phyloP scores from a whole-genome alignment of 306 rosid genomes.

The Biancaea sappan region DNA sequence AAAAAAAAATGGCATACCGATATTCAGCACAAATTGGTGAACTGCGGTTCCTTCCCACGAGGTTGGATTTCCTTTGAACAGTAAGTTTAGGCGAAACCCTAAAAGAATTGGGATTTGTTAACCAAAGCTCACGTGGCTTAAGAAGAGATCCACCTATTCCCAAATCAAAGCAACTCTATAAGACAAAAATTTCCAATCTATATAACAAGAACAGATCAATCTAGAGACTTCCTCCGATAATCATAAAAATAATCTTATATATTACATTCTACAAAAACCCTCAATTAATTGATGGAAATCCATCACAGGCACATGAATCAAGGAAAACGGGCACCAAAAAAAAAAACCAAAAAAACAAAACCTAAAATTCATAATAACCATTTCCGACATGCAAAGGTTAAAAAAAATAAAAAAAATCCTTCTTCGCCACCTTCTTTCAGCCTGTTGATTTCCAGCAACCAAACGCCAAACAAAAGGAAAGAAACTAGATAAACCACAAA shows the following conservation, averaged over 20 bases:
- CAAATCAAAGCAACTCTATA: slow-evolving; percentile 5
- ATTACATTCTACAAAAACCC: not conserved
- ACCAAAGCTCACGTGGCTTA: slow-evolving; percentile 54
- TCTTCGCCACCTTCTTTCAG: not conserved
- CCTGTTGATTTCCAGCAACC: not conserved
- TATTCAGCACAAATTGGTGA: slow-evolving; percentile 66
- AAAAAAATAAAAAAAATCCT: not conserved
- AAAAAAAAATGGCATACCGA: slow-evolving; percentile 46
- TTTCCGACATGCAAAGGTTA: slow-evolving; percentile 6
- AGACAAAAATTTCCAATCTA: not conserved
- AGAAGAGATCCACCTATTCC: slow-evolving; percentile 59
- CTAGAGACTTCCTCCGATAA: not conserved
- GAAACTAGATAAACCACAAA: not conserved
- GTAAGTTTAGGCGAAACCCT: slow-evolving; percentile 53
- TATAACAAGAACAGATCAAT: not conserved
- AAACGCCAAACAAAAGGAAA: not conserved
- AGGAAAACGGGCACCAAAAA: not conserved
- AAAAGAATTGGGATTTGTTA: slow-evolving; percentile 43
- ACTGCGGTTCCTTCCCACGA: slow-evolving; percentile 43
- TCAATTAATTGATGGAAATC: not conserved
- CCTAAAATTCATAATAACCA: not conserved
- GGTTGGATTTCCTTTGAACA: slow-evolving; percentile 51
- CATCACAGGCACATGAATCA: not conserved
- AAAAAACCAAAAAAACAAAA: slow-evolving; percentile 20
- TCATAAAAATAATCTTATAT: not conserved